Conservation (phyloP, 805 yeast genomes). For the Nematodospora valgi region DNA sequence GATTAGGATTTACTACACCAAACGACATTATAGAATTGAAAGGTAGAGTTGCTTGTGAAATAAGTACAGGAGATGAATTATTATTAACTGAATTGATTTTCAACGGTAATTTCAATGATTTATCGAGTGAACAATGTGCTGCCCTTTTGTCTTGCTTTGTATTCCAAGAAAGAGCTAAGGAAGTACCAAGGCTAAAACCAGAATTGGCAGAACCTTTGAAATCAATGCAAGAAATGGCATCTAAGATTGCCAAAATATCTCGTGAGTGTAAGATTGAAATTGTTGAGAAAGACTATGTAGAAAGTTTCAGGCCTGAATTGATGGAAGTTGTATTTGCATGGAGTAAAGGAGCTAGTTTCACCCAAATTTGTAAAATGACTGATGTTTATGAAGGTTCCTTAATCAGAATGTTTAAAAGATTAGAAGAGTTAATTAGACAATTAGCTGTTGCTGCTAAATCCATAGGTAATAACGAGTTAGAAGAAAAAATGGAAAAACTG, state of each 20-base stretch:
- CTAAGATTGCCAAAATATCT: constrained; percentile 82
- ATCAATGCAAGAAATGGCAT: constrained; percentile 86
- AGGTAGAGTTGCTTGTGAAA: constrained; percentile 97
- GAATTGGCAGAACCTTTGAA: constrained; percentile 92
- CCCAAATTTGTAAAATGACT: constrained; percentile 97
- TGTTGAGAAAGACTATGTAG: constrained; percentile 89
- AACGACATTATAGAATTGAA: constrained; percentile 90
- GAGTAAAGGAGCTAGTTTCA: constrained; percentile 95
- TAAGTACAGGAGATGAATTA: constrained; percentile 85
- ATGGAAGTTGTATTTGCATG: constrained; percentile 97
- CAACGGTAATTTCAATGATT: constrained; percentile 90
- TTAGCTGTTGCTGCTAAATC: constrained; percentile 89
- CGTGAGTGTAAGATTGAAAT: constrained; percentile 88
- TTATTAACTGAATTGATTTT: constrained; percentile 87
- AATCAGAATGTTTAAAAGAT: constrained; percentile 89
- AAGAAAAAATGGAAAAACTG: constrained; percentile 84
- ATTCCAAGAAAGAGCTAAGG: constrained; percentile 93
- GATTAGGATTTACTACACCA: constrained; percentile 84
- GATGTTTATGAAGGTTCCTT: constrained; percentile 97
- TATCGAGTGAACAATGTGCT: constrained; percentile 87
- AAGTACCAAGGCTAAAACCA: constrained; percentile 78
- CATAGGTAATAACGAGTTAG: constrained; percentile 85
- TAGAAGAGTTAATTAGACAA: constrained; percentile 91
- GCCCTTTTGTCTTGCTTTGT: constrained; percentile 92
- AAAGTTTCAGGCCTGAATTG: constrained; percentile 84